Conservation (phyloP, 345 rosid genomes). For the Raphanus raphanistrum region DNA sequence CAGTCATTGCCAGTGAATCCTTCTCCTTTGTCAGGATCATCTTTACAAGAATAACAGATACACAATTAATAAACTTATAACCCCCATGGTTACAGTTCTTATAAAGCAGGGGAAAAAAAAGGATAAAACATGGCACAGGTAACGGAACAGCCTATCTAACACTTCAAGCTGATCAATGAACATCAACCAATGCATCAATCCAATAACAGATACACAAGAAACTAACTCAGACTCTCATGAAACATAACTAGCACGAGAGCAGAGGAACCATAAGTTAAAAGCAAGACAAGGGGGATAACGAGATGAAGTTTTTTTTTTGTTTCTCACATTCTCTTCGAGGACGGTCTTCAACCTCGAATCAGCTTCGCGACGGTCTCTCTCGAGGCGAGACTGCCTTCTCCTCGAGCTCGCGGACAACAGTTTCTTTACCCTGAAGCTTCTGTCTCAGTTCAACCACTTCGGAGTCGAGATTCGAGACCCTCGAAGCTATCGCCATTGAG, state of each 20-base stretch:
- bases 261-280: neutral
- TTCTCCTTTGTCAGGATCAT: slow-evolving; percentile 64
- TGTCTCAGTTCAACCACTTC: slow-evolving; percentile 59
- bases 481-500: slow-evolving; percentile 91
- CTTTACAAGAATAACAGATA: slow-evolving; percentile 40
- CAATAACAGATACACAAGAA: neutral
- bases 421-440: slow-evolving; percentile 66
- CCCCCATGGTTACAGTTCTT: neutral
- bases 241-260: neutral
- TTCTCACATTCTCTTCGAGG: slow-evolving; percentile 69
- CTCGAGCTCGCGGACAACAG: slow-evolving; percentile 57
- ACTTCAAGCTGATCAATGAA: neutral
- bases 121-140: neutral
- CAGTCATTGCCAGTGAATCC: slow-evolving; percentile 68
- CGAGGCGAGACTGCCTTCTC: slow-evolving; percentile 56
- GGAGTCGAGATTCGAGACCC: slow-evolving; percentile 80
- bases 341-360: slow-evolving; percentile 61
- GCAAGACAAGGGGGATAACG: neutral
- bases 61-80: neutral
- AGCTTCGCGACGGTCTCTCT: slow-evolving; percentile 55
- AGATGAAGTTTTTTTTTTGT: neutral
- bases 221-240: neutral
- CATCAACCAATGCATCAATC: neutral
- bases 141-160: neutral
- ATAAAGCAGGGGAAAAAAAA: slow-evolving; percentile 3